A percentile compares a stretch with the other conserved stretches of the same genome.
Conservation (phyloP, 768 basidiomycete genomes). For the Cubamyces lactineus region DNA sequence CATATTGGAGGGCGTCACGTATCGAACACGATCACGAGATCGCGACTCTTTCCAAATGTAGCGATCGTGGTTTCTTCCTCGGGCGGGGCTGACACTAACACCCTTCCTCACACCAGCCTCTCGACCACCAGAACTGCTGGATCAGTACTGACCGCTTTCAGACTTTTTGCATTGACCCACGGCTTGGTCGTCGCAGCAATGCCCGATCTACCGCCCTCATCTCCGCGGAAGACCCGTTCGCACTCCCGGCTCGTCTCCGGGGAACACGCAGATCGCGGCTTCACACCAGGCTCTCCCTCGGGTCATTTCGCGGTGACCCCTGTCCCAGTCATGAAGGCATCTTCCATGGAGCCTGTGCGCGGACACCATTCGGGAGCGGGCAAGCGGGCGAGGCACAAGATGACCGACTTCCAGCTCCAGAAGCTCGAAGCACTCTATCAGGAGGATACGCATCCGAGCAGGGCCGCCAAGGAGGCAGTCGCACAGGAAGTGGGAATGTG, state of each 20-base stretch:
- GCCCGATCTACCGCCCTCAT: not conserved
- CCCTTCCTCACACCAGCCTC: not conserved
- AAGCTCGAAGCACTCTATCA: conserved; percentile 32
- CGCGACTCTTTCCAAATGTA: not conserved
- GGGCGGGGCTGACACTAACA: not conserved
- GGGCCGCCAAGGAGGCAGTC: conserved; percentile 31
- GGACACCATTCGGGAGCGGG: not conserved
- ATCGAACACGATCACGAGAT: conserved; percentile 6
- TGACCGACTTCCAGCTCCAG: conserved; percentile 37
- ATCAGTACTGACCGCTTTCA: not conserved
- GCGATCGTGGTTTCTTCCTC: not conserved
- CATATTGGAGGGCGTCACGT: too few relatives aligned
- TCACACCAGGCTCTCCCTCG: not conserved
- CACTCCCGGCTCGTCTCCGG: conserved; percentile 10
- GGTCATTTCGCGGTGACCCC: not conserved
- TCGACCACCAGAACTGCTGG: not conserved
- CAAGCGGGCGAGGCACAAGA: conserved; percentile 42
- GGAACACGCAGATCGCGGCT: not conserved
- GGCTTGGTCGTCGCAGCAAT: not conserved
- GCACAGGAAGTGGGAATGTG: conserved; percentile 32
- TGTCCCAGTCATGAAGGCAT: conserved; percentile 7
- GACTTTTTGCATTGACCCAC: not conserved
- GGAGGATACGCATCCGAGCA: conserved; percentile 30
- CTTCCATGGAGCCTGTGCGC: conserved; percentile 12
- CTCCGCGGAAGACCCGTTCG: conserved; percentile 19